Conservation (phyloP, 2,329 filamentous ascomycete species). For the Neofusicoccum kwambonambiense region DNA sequence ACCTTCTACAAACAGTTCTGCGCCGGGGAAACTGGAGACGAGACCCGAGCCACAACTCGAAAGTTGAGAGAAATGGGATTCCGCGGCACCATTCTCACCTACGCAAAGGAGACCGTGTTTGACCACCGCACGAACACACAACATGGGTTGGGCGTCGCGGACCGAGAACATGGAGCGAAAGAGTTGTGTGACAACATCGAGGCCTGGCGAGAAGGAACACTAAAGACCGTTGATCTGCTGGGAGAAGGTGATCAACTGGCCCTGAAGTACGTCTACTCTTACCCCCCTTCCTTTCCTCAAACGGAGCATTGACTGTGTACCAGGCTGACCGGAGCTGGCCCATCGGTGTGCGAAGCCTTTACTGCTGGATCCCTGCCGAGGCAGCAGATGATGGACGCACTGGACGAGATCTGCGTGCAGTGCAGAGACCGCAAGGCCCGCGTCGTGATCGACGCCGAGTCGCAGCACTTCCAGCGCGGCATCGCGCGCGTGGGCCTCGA, state of each 20-base stretch:
- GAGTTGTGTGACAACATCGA: neutral
- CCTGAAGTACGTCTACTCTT: constrained; percentile 35
- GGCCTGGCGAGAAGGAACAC: constrained; percentile 53
- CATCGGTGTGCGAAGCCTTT: constrained; percentile 41
- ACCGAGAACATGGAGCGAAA: neutral
- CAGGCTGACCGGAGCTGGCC: constrained; percentile 47
- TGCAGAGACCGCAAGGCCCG: constrained; percentile 42
- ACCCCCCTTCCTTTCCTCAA: neutral
- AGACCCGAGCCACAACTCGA: constrained; percentile 64
- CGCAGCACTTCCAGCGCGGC: constrained; percentile 50
- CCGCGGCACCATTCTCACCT: constrained; percentile 78
- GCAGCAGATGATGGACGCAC: constrained; percentile 39
- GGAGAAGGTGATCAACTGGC: constrained; percentile 49
- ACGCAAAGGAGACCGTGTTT: constrained; percentile 65
- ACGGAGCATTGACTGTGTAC: constrained; percentile 17
- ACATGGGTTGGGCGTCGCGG: neutral
- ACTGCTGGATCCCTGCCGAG: constrained; percentile 37
- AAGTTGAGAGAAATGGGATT: constrained; percentile 70
- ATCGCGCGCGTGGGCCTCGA: constrained; percentile 55
- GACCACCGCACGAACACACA: constrained; percentile 20
- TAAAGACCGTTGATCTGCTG: constrained; percentile 63
- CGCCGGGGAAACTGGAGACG: constrained; percentile 69
- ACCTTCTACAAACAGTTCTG: constrained; percentile 92
- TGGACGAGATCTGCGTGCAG: constrained; percentile 40
- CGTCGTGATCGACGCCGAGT: constrained; percentile 55